Conservation (phyloP, 2,329 filamentous ascomycete species). For the Fusarium floridanum region DNA sequence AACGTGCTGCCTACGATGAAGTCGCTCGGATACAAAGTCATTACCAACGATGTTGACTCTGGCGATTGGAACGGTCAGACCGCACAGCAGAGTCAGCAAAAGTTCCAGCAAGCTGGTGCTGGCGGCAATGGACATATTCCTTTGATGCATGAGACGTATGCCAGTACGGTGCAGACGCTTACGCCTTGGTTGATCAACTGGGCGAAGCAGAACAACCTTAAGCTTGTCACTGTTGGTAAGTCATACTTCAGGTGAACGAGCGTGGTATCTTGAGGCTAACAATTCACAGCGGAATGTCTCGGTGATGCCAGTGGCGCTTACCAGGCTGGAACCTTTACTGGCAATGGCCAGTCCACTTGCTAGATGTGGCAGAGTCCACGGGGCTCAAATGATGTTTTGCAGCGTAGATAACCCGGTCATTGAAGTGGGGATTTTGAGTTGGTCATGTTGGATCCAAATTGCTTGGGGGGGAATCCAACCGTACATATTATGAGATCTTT, state of each 20-base stretch:
- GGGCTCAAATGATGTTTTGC: too few species aligned
- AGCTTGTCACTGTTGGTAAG: slow-evolving; percentile 65
- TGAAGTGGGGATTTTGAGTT: too few species aligned
- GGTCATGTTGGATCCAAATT: not conserved
- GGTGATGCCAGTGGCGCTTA: slow-evolving; percentile 31
- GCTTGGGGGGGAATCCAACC: not conserved
- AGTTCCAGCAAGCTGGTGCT: slow-evolving; percentile 61
- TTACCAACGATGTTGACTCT: slow-evolving; percentile 72
- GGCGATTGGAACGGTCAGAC: slow-evolving; percentile 70
- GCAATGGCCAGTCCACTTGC: slow-evolving; percentile 24
- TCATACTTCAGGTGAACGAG: slow-evolving; percentile 12
- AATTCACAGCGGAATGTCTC: slow-evolving; percentile 22
- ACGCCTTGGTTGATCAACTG: slow-evolving; percentile 65
- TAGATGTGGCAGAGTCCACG: not conserved
- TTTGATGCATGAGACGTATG: slow-evolving; percentile 69
- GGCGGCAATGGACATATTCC: slow-evolving; percentile 64
- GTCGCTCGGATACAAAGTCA: slow-evolving; percentile 68
- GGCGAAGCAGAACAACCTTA: slow-evolving; percentile 61
- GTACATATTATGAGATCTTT: not conserved
- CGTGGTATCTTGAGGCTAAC: not conserved
- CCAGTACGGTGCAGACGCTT: slow-evolving; percentile 61
- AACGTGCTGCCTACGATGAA: slow-evolving; percentile 57
- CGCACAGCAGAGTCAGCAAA: slow-evolving; percentile 64
- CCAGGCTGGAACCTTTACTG: slow-evolving; percentile 25
- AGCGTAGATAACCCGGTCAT: too few species aligned